Evolutionary conservation across 2,329 filamentous ascomycete genomes (phyloP).

Genomic region (Aspergillus sp.): DNA sequence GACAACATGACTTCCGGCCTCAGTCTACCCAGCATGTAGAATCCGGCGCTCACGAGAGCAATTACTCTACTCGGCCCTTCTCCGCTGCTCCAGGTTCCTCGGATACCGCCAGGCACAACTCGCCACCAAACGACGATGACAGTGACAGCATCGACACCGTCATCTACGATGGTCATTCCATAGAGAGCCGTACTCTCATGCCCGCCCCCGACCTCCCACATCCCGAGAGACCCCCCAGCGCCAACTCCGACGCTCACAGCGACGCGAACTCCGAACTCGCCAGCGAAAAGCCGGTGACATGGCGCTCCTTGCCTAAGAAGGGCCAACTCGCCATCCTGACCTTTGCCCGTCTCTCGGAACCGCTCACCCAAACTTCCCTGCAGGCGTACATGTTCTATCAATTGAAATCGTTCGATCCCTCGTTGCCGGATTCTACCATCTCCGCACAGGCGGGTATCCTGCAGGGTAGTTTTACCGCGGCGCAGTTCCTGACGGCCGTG

Average conservation of each 20-base stretch:
- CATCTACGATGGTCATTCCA: slow-evolving; percentile 13
- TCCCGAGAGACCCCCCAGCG: slow-evolving; percentile 15
- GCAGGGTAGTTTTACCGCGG: slow-evolving; percentile 75
- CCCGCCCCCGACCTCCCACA: slow-evolving; percentile 16
- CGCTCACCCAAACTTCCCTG: slow-evolving; percentile 74
- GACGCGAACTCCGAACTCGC: slow-evolving; percentile 15
- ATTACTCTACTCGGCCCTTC: slow-evolving; percentile 3
- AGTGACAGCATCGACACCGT: slow-evolving; percentile 19
- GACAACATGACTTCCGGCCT: slow-evolving; percentile 4
- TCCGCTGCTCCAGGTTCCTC: background rate
- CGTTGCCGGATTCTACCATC: slow-evolving; percentile 61
- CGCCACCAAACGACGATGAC: slow-evolving; percentile 13
- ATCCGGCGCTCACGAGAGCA: slow-evolving; percentile 1
- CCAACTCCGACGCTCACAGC: slow-evolving; percentile 12
- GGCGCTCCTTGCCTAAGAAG: slow-evolving; percentile 73
- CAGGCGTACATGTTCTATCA: slow-evolving; percentile 86
- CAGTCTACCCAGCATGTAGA: slow-evolving; percentile 16
- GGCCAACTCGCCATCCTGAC: slow-evolving; percentile 75
- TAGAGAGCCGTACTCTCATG: slow-evolving; percentile 8
- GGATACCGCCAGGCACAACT: background rate
- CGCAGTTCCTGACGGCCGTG: slow-evolving; percentile 80
- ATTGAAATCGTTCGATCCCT: slow-evolving; percentile 72
- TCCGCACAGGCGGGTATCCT: slow-evolving; percentile 75
- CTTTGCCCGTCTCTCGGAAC: slow-evolving; percentile 76
- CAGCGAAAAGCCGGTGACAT: slow-evolving; percentile 56